phyloP scores from a whole-genome alignment of 2,329 filamentous ascomycete genomes.

The Calonectria honghensis region DNA sequence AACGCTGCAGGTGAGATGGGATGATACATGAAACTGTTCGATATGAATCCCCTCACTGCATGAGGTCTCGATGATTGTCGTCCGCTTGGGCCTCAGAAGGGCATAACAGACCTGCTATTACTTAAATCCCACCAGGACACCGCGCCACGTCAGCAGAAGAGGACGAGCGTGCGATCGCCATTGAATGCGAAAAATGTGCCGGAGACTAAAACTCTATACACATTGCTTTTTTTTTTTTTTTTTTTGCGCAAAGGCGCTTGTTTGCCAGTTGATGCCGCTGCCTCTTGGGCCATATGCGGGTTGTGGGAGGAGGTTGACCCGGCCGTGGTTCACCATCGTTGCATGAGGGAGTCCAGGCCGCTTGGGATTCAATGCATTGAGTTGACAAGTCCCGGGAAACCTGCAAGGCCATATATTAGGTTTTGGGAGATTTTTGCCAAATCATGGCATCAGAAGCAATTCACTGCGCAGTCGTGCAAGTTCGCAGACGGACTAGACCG shows the following conservation, averaged over 20 bases:
- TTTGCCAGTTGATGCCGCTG: not conserved
- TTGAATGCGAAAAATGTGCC: not conserved
- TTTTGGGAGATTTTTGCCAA: not conserved
- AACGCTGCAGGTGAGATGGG: constrained; percentile 2
- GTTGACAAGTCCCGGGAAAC: not conserved
- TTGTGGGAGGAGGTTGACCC: not conserved
- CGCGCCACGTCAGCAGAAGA: constrained; percentile 8
- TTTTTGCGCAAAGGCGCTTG: not conserved
- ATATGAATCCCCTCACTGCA: constrained; percentile 13
- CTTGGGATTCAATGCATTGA: constrained; percentile 1
- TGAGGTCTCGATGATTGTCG: constrained; percentile 1
- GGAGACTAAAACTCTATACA: not conserved
- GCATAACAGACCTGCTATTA: constrained; percentile 13
- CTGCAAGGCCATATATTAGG: not conserved
- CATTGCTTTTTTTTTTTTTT: not conserved
- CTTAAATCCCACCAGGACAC: no score
- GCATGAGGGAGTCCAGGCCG: not conserved
- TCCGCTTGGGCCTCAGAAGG: constrained; percentile 6
- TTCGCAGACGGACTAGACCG: not conserved
- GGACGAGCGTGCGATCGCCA: not conserved
- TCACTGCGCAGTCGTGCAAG: not conserved
- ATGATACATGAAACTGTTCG: constrained; percentile 19
- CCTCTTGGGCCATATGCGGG: not conserved
- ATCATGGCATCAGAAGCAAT: not conserved
- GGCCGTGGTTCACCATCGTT: not conserved